Conservation (phyloP, 192 early-diverging fungal species). For the Coemansia sp. region DNA sequence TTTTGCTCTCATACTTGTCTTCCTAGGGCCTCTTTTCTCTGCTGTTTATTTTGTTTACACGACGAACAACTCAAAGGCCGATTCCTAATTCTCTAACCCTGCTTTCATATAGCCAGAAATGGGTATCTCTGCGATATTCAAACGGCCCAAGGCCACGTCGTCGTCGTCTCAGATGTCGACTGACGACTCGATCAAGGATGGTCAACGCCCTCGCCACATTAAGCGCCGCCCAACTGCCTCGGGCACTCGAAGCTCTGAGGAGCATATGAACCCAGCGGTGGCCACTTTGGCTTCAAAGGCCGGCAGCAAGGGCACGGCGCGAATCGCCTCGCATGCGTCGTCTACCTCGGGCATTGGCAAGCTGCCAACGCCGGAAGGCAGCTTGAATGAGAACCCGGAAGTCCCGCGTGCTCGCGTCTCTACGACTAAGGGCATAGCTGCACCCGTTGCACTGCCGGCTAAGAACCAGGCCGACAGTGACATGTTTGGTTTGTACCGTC, state of each 20-base stretch:
- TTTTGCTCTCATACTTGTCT: not conserved
- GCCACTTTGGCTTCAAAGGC: not conserved
- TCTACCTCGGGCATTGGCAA: conserved; percentile 15
- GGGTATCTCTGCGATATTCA: conserved; percentile 54
- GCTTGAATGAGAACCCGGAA: conserved; percentile 15
- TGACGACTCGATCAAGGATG: conserved; percentile 2
- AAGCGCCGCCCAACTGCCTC: conserved; percentile 24
- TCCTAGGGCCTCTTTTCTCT: not conserved
- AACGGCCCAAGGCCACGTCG: conserved; percentile 29
- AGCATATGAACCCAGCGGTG: not conserved
- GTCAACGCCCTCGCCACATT: conserved; percentile 19
- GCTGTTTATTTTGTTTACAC: conserved; percentile 5
- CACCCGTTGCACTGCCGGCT: not conserved
- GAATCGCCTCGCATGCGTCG: not conserved
- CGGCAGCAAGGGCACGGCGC: not conserved
- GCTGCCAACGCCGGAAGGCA: conserved; percentile 33
- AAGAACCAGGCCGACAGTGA: conserved; percentile 6
- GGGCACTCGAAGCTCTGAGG: conserved; percentile 2
- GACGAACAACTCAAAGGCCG: not conserved
- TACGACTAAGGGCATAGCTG: not conserved
- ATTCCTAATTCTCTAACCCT: conserved; percentile 1
- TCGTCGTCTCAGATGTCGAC: not conserved
- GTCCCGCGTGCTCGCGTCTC: conserved; percentile 4
- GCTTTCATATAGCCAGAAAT: conserved; percentile 11
- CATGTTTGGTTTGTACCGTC: conserved; percentile 22